Base-by-base conservation (phyloP, 345 rosid genomes). In the Populus tremula region DNA sequence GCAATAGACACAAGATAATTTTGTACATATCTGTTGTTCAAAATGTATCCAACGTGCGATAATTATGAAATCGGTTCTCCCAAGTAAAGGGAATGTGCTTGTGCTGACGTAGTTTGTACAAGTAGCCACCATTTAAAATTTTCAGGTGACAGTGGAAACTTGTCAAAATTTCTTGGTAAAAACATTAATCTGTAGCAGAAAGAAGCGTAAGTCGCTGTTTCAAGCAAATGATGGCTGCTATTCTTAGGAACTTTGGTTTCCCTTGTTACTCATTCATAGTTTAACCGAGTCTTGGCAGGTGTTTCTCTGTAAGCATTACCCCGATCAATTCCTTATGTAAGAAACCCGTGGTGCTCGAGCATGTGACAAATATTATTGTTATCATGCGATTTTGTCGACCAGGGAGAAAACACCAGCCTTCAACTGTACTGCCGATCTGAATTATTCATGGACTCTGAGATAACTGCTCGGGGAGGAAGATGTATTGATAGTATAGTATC, bases 1-100 rank as follows among this genome's bases (percentile, higher is more conserved):
- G 91, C 91, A 88, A 86, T 90, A 85, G 80, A 88, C 85, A 86
- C 86, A 84, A 86, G 84, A 79, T 76, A 80, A 83, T 85, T 83
- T 84, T 92, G 96, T 91, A 91, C 82, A 96, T 85, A 85, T 79
- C 78, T 89, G 91, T 85, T 87, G 91, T 87, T 85, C 91, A 89
- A 85, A 81, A 89, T 79, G 82, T 84, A 81, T 76, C 43, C 77
- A 54, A 53, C 79, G 68, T 72, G 75, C 66, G 79, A 71, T 76
- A 67, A 73, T 74, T 71, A 67, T 74, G 82, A 67, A 78, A 80
- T 68, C 76, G 23, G 11, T n/a, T 67, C 59, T 66, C 56, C 79
- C 79, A 62, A 8, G 16, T 29, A 73, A 79, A 76, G 74, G 82
- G 54, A 16, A 20, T 23, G 75, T 82, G 84, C 29, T 69, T 82